Evolutionary conservation across 495 filamentous ascomycete species (phyloP).

Genomic region (Hypoxylon perforatum): DNA sequence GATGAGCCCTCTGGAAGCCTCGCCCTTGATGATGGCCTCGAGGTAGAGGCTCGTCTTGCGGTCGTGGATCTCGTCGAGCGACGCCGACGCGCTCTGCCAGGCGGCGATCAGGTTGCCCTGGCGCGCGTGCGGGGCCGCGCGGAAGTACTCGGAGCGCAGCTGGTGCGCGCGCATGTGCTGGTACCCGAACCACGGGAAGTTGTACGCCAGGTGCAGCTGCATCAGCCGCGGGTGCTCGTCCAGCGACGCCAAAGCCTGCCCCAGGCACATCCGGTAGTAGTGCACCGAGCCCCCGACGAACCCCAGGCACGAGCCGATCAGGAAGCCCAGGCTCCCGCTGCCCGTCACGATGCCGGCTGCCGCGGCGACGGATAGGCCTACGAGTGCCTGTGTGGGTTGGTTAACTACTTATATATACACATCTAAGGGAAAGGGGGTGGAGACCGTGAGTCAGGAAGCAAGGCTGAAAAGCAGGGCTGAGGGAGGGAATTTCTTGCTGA

Average conservation of each 20-base stretch:
- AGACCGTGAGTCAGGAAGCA: too few species aligned
- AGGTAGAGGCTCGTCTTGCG: constrained; percentile 27
- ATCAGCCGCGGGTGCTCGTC: constrained; percentile 37
- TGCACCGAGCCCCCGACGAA: constrained; percentile 32
- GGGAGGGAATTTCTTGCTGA: too few species aligned
- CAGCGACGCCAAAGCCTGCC: constrained; percentile 24
- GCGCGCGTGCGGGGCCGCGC: constrained; percentile 14
- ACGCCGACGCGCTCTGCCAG: constrained; percentile 28
- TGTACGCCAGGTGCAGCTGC: constrained; percentile 36
- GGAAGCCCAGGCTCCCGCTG: constrained; percentile 29
- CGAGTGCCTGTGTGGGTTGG: constrained; percentile 22
- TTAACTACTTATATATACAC: too few species aligned
- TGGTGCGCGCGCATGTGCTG: constrained; percentile 15
- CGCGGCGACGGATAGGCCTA: constrained; percentile 28
- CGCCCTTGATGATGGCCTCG: constrained; percentile 19
- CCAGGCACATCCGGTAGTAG: constrained; percentile 28
- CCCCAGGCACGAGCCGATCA: constrained; percentile 27
- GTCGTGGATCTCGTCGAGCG: constrained; percentile 37
- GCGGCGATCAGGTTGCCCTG: constrained; percentile 36
- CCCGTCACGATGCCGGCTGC: constrained; percentile 22
- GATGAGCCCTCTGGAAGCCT: constrained; percentile 8
- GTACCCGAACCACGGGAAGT: constrained; percentile 35
- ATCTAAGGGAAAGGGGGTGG: neutral
- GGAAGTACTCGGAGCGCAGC: constrained; percentile 22
- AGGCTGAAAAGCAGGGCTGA: neutral